Evolutionary conservation across 495 filamentous ascomycete genomes (phyloP), one percentile per base, ranked within the genome.

Genomic region (Talaromyces ruber): DNA sequence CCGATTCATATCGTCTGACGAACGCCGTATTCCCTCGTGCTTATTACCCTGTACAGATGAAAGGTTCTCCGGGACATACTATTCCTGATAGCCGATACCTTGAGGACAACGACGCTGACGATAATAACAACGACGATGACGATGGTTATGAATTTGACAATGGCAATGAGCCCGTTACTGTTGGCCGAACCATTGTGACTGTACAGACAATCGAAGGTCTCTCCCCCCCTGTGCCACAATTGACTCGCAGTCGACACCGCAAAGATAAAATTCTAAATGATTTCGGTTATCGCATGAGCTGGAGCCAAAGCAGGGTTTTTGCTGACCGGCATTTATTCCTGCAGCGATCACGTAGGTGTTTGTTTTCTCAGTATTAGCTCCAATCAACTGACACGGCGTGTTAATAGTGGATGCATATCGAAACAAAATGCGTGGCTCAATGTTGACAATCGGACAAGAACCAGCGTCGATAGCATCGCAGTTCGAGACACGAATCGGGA

Each of bases 201-300:
- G 87, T 92, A 16, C 87, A 88, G 1, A 84, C 92, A 68, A 72
- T 88, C 16, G 92, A 96, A 60, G 88, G 88, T 2, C 88, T 92
- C 57, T 84, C 88, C 57, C 77, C 95, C 39, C 82, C 85, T 0
- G 86, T 93, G 22, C 93, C 93, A 22, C 80, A 84, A 50, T 81
- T 92, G 64, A 84, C 85, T 21, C 81, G 81, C 59, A 75, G 79
- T 47, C 82, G 84, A 58, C 84, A 89, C 55, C 83, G 78, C 47
- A 93, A 91, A 74, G 93, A 98, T 70, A 83, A 92, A 4, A 77
- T 88, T 55, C 70, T 98, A 64, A 98, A 98, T 68, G 92, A 98
- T 68, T 71, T 98, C 54, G 94, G 92, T 0, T 97, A 95, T 68
- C 84, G 93, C 16, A 95, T 98, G 87, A 90, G 88, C 50, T 98